These are phyloP conservation scores for Glycine tomentella DNA, from an alignment of 306 rosid genomes.

Conservation along the genomic window DNA sequence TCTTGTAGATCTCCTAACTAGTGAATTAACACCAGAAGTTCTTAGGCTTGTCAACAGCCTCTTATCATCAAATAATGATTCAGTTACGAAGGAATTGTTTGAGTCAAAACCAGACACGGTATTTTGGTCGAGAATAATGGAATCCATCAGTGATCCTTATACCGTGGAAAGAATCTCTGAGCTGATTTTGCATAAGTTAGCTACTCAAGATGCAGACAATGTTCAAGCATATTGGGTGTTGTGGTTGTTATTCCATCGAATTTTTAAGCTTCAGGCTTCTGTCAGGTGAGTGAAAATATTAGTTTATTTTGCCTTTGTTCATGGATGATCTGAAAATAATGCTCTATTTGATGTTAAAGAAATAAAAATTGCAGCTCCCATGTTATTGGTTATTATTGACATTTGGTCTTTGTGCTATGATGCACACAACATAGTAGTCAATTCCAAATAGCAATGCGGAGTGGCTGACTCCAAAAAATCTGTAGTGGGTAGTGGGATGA, in stretches of 20 bases:
- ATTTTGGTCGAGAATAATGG: conserved; percentile 84
- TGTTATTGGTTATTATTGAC: background rate
- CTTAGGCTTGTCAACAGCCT: conserved; percentile 62
- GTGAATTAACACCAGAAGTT: conserved; percentile 64
- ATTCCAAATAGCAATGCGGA: background rate
- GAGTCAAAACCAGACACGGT: conserved; percentile 59
- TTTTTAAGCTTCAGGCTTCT: conserved; percentile 59
- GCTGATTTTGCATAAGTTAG: conserved; percentile 80
- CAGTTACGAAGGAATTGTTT: conserved; percentile 52
- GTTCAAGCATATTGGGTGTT: conserved; percentile 87
- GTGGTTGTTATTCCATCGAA: conserved; percentile 78
- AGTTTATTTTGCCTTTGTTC: conserved; percentile 39
- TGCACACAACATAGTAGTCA: background rate
- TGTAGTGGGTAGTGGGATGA: background rate
- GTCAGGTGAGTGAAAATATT: conserved; percentile 65
- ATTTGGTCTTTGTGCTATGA: background rate
- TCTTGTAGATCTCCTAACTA: conserved; percentile 71
- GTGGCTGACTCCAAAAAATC: background rate
- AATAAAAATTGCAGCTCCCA: background rate
- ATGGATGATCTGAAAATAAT: conserved; percentile 16
- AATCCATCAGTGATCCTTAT: conserved; percentile 72
- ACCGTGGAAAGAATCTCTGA: conserved; percentile 81
- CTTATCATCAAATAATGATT: conserved; percentile 53
- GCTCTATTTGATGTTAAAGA: conserved; percentile 33
- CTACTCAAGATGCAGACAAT: conserved; percentile 64